Evolutionary conservation across 2,329 filamentous ascomycete genomes (phyloP), one percentile per base, ranked within the genome.

Genomic region (Ceratocystis diversiconidia): DNA sequence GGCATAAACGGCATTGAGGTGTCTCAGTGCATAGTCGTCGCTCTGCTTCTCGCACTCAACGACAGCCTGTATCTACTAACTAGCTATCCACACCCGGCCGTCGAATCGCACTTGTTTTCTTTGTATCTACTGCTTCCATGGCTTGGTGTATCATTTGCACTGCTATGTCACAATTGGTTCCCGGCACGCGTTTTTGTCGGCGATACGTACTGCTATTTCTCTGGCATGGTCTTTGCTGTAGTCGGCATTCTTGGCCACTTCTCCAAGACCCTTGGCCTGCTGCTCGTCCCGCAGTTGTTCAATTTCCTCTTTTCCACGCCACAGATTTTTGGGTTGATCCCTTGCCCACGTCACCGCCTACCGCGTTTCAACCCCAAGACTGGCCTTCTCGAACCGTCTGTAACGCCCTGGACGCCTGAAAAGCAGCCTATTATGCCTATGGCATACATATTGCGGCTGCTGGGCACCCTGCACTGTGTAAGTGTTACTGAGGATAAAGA

Each of bases 1-100:
- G 94, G 94, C n/a, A 90, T 99, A 76, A 99, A 99, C 75, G 94
- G 94, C 65, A 94, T 99, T 74, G 94, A 99, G 75, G 94, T 97
- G 65, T 85, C 88, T 10, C 94, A 99, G 77, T 96, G 91, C 67
- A 79, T 99, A 69, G 89, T 96, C 69, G 90, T 99, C 73, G 92
- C 92, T 30, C 75, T 85, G 64, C 82, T 97, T 62, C 84, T 99
- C 70, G 83, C 87, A 67, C 77, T 90, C 73, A 99, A 99, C 77
- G 94, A 97, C 74, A 79, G 82, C 63, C 81, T 97, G 69, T 99
- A 97, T 76, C 84, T 97, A 62, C 80, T 90, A 68, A 87, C 87
- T 0, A 85, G 86, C 0, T 91, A 92, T 73, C 90, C 90, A 0
- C 92, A 99, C 74, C 94, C 94, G 17, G 94, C 94, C 22, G 95